Percentiles rank a stretch among this genome's conserved stretches.
Evolutionary conservation across 148 eudicot species (phyloP).

Genomic region (Pharnaceum exiguum): DNA sequence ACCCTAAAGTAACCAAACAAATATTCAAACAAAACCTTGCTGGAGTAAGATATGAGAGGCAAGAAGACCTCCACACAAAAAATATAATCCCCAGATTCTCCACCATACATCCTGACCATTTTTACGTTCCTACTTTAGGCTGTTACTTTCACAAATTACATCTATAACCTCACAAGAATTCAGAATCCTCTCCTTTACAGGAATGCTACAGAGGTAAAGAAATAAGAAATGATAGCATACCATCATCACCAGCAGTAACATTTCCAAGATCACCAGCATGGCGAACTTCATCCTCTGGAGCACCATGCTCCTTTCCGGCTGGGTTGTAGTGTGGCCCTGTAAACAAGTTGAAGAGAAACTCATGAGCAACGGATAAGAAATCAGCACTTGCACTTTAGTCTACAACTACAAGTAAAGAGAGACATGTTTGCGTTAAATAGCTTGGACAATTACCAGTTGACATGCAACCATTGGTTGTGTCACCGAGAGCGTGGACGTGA

Average conservation of each 20-base stretch:
- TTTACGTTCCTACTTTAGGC: too few species aligned
- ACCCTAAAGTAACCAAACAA: too few species aligned
- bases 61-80: too few species aligned
- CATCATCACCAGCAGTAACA: slow-evolving; percentile 87
- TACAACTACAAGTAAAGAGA: too few species aligned
- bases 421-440: too few species aligned
- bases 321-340: slow-evolving; percentile 97
- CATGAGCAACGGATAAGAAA: background rate
- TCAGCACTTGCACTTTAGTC: too few species aligned
- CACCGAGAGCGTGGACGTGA: slow-evolving; percentile 98
- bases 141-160: too few species aligned
- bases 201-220: background rate
- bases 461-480: slow-evolving; percentile 97
- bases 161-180: too few species aligned
- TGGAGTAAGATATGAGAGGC: too few species aligned
- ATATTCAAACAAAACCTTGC: too few species aligned
- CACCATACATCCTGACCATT: too few species aligned
- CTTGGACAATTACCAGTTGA: slow-evolving; percentile 71
- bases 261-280: slow-evolving; percentile 99
- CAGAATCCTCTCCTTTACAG: background rate
- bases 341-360: slow-evolving; percentile 6
- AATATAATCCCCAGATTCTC: too few species aligned
- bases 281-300: slow-evolving; percentile 84
- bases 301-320: slow-evolving; percentile 84
- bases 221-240: slow-evolving; percentile 33